phyloP scores from a whole-genome alignment of 2,329 filamentous ascomycete genomes.

The Erysiphe pulchra region DNA sequence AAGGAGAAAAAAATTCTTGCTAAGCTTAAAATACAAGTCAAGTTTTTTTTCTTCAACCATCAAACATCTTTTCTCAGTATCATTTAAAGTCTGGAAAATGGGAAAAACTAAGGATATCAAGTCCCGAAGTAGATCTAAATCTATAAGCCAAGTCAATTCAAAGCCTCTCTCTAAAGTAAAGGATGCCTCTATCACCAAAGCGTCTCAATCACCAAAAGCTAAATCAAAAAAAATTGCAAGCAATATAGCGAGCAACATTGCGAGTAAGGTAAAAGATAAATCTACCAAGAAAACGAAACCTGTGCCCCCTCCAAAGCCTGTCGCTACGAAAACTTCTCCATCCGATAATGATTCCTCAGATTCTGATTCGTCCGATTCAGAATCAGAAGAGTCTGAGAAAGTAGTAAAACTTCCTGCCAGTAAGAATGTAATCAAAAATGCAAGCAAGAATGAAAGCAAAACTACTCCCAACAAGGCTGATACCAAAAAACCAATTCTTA shows the following conservation, averaged over 20 bases:
- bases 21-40: no score
- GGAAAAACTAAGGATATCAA: constrained; percentile 40
- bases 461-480: neutral
- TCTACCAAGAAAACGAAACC: constrained; percentile 13
- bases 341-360: constrained; percentile 1
- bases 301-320: no score
- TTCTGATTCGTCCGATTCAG: constrained; percentile 12
- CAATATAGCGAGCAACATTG: constrained; percentile 24
- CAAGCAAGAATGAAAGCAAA: neutral
- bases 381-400: constrained; percentile 12
- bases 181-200: constrained; percentile 40
- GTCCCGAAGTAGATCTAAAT: no score
- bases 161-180: constrained; percentile 21
- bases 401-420: neutral
- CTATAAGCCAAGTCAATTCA: no score
- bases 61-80: no score
- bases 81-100: constrained; percentile 17
- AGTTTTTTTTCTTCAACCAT: no score
- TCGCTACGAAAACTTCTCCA: neutral
- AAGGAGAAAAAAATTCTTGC: no score
- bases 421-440: neutral
- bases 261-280: constrained; percentile 14
- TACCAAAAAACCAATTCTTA: neutral
- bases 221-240: constrained; percentile 45
- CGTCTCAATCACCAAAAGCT: constrained; percentile 34